Evolutionary conservation across 2,329 filamentous ascomycete species (phyloP).

Genomic region (Teratosphaeria nubilosa): DNA sequence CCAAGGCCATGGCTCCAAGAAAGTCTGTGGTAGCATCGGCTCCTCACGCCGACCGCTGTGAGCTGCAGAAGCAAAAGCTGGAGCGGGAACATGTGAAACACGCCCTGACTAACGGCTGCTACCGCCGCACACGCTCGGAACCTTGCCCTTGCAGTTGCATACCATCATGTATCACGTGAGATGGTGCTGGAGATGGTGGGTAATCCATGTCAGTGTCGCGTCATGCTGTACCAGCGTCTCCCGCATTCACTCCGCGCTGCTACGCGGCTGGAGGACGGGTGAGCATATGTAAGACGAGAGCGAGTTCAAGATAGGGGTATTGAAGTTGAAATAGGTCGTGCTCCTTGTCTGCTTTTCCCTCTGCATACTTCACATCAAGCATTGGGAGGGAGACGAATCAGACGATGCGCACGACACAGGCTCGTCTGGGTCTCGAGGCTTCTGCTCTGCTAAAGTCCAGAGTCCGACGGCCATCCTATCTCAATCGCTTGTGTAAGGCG

Average conservation of each 20-base stretch:
- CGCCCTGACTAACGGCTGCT: not conserved
- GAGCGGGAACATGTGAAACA: not conserved
- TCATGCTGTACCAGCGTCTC: not conserved
- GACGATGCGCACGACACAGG: not conserved
- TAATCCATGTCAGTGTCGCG: not conserved
- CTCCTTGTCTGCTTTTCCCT: not conserved
- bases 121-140: not conserved
- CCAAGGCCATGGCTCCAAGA: not conserved
- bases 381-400: no score
- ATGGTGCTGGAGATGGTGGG: not conserved
- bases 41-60: conserved; percentile 4
- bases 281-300: not conserved
- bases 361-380: not conserved
- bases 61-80: not conserved
- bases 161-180: not conserved
- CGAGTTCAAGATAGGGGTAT: not conserved
- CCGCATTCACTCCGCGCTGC: not conserved
- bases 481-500: conserved; percentile 68
- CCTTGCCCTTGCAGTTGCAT: not conserved
- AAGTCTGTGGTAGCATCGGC: conserved; percentile 2
- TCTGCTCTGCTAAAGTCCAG: conserved; percentile 53
- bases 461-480: conserved; percentile 63
- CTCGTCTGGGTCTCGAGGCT: not conserved
- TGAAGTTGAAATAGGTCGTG: not conserved
- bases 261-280: not conserved